Evolutionary conservation across 768 basidiomycete genomes (phyloP).

Genomic region (Leccinum subtestaceum): DNA sequence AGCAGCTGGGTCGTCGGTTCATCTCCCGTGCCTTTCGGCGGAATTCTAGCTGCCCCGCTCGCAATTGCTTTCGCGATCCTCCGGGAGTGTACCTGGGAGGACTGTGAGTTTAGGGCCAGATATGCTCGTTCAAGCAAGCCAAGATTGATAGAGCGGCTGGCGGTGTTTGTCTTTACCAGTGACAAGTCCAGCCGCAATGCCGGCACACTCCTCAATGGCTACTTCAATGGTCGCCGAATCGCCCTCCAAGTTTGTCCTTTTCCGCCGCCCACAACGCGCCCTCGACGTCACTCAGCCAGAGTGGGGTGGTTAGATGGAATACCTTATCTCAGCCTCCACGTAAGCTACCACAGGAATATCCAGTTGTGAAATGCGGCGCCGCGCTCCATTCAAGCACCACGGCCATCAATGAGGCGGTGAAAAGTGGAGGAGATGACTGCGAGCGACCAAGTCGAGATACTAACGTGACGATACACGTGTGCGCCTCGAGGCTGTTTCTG

Average conservation of each 20-base stretch:
- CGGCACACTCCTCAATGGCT: not conserved
- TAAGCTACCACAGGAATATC: not conserved
- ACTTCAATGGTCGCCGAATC: not conserved
- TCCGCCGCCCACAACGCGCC: not conserved
- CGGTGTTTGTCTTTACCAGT: constrained; percentile 14
- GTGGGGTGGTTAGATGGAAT: not conserved
- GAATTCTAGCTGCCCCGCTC: not conserved
- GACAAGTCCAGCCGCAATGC: constrained; percentile 6
- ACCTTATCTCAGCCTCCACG: not conserved
- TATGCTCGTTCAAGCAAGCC: not conserved
- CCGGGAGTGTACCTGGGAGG: not conserved
- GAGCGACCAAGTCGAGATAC: not conserved
- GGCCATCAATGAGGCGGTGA: constrained; percentile 11
- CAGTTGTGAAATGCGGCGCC: not conserved
- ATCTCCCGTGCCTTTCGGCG: constrained; percentile 1
- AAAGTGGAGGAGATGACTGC: not conserved
- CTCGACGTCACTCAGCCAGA: not conserved
- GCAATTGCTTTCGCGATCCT: not conserved
- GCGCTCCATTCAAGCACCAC: constrained; percentile 3
- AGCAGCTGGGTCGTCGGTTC: not conserved
- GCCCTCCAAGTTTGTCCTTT: not conserved
- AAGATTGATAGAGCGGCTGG: not conserved
- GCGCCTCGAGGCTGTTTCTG: constrained; percentile 17
- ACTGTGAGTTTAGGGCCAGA: not conserved
- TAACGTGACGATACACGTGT: constrained; percentile 15